Conservation (phyloP, 2,329 filamentous ascomycete genomes). For the Nemania abortiva region DNA sequence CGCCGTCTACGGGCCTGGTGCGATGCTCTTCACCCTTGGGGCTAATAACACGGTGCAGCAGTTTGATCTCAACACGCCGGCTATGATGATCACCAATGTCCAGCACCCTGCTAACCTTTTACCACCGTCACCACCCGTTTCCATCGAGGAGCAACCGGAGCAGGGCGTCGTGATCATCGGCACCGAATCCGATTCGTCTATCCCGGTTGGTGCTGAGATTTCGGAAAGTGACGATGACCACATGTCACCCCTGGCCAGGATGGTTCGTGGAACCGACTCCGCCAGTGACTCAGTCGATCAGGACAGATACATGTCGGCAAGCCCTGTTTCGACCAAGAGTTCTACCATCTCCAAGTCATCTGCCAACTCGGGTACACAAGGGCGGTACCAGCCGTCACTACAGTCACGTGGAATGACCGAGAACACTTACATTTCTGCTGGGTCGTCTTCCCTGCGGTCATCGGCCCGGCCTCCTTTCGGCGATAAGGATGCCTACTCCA, state of each 20-base stretch:
- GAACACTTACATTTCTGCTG: constrained; percentile 76
- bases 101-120: constrained; percentile 85
- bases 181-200: constrained; percentile 67
- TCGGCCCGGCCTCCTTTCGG: constrained; percentile 51
- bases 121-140: constrained; percentile 85
- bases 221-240: constrained; percentile 83
- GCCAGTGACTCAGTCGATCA: constrained; percentile 69
- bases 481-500: constrained; percentile 68
- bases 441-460: constrained; percentile 68
- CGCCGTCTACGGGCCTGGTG: constrained; percentile 88
- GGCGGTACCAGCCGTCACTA: constrained; percentile 63
- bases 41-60: constrained; percentile 92
- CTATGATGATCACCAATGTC: constrained; percentile 84
- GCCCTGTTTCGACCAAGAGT: constrained; percentile 73
- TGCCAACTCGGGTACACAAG: constrained; percentile 64
- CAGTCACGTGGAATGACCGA: constrained; percentile 69
- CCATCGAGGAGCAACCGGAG: constrained; percentile 76
- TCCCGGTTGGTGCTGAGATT: constrained; percentile 68
- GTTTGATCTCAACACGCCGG: constrained; percentile 88
- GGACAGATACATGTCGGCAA: constrained; percentile 74
- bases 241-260: constrained; percentile 79
- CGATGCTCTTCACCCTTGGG: constrained; percentile 91
- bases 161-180: constrained; percentile 63
- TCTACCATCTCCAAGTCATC: constrained; percentile 71
- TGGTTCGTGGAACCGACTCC: constrained; percentile 75